Percentiles rank a stretch among this genome's conserved stretches.
These are phyloP conservation scores for Daedalea quercina DNA, from an alignment of 768 basidiomycete genomes.

Conservation along the genomic window DNA sequence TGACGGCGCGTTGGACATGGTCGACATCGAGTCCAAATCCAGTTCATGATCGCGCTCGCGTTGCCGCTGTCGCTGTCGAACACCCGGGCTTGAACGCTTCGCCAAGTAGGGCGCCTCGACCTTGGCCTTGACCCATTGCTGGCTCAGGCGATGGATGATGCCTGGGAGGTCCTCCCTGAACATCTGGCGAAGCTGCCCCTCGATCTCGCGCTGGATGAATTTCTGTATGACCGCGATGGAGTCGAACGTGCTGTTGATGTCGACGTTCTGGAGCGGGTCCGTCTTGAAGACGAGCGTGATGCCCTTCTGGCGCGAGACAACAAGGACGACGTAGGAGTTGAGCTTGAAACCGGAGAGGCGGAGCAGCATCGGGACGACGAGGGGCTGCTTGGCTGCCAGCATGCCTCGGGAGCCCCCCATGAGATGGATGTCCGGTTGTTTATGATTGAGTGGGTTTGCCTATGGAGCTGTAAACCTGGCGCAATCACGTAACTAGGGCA, in stretches of 20 bases:
- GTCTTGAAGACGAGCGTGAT: slow-evolving; percentile 99
- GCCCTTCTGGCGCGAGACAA: slow-evolving; percentile 95
- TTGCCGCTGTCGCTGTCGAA: slow-evolving; percentile 5
- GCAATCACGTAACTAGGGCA: neutral
- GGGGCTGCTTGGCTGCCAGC: slow-evolving; percentile 90
- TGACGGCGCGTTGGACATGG: slow-evolving; percentile 11
- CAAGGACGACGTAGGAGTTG: slow-evolving; percentile 93
- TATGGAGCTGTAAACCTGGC: slow-evolving; percentile 22
- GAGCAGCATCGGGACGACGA: slow-evolving; percentile 97
- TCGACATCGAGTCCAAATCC: slow-evolving; percentile 11
- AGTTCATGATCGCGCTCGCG: neutral
- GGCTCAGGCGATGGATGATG: slow-evolving; percentile 93
- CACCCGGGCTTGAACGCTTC: slow-evolving; percentile 37
- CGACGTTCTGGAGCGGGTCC: slow-evolving; percentile 95
- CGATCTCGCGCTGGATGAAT: slow-evolving; percentile 96
- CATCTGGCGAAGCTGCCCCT: slow-evolving; percentile 95
- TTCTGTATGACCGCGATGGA: slow-evolving; percentile 97
- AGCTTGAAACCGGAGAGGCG: slow-evolving; percentile 94
- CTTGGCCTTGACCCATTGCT: slow-evolving; percentile 92
- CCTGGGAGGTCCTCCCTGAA: slow-evolving; percentile 95
- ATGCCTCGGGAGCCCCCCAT: slow-evolving; percentile 80
- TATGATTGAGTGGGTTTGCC: slow-evolving; percentile 95
- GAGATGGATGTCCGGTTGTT: slow-evolving; percentile 84
- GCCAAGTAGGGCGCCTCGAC: slow-evolving; percentile 86
- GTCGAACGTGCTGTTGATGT: slow-evolving; percentile 97